phyloP scores from a whole-genome alignment of 2,329 filamentous ascomycete genomes.

The Sarocladiaceae sp. region DNA sequence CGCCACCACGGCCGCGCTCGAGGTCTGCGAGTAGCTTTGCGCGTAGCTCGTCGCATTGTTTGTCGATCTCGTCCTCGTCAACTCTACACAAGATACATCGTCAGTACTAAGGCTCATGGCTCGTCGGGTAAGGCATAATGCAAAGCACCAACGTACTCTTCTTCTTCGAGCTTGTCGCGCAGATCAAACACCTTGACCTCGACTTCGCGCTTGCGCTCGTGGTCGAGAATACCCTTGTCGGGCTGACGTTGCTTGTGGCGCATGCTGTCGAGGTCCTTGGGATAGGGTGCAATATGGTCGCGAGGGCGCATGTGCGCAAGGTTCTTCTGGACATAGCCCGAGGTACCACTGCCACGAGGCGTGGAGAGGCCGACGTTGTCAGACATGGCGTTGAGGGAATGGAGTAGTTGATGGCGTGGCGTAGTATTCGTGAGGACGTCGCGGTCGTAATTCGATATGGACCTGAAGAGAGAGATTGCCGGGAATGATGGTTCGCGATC shows the following conservation, averaged over 20 bases:
- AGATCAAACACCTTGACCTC: constrained; percentile 93
- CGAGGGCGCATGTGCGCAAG: constrained; percentile 81
- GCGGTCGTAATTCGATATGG: too few species aligned
- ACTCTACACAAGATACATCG: constrained; percentile 40
- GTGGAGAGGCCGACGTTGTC: constrained; percentile 96
- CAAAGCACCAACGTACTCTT: constrained; percentile 50
- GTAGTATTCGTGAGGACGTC: too few species aligned
- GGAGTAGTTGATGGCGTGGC: neutral
- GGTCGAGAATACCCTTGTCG: constrained; percentile 87
- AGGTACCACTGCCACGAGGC: constrained; percentile 90
- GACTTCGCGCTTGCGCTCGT: constrained; percentile 83
- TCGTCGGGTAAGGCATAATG: neutral
- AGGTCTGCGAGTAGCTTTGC: constrained; percentile 28
- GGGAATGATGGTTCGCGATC: too few species aligned
- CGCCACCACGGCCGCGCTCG: constrained; percentile 29
- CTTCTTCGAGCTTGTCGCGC: constrained; percentile 85
- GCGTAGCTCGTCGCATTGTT: constrained; percentile 37
- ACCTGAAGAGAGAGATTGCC: neutral
- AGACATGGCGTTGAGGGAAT: constrained; percentile 62
- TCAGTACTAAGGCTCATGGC: constrained; percentile 11
- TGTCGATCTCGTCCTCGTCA: constrained; percentile 88
- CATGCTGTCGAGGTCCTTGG: constrained; percentile 57
- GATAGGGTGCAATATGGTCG: constrained; percentile 73
- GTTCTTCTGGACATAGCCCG: constrained; percentile 96
- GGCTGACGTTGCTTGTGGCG: constrained; percentile 77